Evolutionary conservation across 495 filamentous ascomycete genomes (phyloP), one percentile per base, ranked within the genome.

Genomic region (Xylaria palmicola): DNA sequence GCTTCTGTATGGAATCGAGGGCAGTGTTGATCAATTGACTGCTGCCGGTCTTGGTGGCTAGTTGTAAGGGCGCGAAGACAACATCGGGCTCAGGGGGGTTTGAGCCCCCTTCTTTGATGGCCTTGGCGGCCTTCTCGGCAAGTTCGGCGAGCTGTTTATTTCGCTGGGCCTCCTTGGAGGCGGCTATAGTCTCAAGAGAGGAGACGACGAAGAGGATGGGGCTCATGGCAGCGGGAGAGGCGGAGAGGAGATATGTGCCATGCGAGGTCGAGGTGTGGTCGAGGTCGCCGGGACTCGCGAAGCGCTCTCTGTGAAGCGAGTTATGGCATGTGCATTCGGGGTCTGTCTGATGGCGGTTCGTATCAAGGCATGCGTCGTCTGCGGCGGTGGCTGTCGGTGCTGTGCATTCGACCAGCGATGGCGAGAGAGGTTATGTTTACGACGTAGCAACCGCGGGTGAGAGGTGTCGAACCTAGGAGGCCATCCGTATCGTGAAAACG

Each of bases 1-100:
- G 85, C 76, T 98, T 99, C 57, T 96, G 95, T 66, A 99, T 97
- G 72, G 92, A 98, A 75, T 99, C 95, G 65, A 99, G 83, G 5
- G 95, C 92, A 12, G 89, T 93, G 8, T 90, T 96, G 54, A 90
- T 87, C 3, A 98, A 80, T 15, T 89, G 86, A 57, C 92, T 89
- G 68, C 88, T 97, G 64, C 87, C 80, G 9, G 89, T 85, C 68
- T 90, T 91, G 40, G 92, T 93, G 32, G 95, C 93, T 15, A 97
- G 82, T 64, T 90, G 88, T 6, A 99, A 76, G 2, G 95, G 94
- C 65, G 88, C 88, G 66, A 98, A 99, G 32, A 99, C 86, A 32
- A 96, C 75, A 65, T 96, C 91, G 30, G 95, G 93, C 66, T 96
- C 89, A 68, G 90, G 85, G 58, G 83, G 66, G 70, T 88, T 75